A percentile compares a stretch with the other conserved stretches of the same genome.
Conservation (phyloP, 805 yeast species). For the Metschnikowia shivogae region DNA sequence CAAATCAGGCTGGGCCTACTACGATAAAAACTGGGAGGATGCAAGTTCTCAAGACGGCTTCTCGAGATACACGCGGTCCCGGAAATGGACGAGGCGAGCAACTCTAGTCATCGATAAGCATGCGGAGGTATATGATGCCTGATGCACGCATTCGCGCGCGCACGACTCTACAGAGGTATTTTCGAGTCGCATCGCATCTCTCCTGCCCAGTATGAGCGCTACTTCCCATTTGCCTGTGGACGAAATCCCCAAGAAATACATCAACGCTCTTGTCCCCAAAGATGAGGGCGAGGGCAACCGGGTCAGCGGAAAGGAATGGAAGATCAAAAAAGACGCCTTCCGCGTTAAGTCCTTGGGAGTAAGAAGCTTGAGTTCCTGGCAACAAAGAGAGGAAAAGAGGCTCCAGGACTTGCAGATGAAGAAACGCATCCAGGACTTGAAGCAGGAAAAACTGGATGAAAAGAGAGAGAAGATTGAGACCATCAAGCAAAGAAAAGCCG, state of each 20-base stretch:
- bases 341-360: conserved; percentile 62
- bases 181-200: conserved; percentile 7
- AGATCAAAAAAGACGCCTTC: conserved; percentile 61
- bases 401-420: conserved; percentile 63
- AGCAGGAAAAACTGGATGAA: conserved; percentile 69
- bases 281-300: conserved; percentile 44
- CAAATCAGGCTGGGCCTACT: conserved; percentile 52
- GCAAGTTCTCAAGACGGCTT: conserved; percentile 42
- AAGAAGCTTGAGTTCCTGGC: conserved; percentile 50
- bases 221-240: conserved; percentile 24
- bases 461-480: conserved; percentile 51
- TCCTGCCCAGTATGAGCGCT: conserved; percentile 27
- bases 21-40: conserved; percentile 48
- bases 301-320: conserved; percentile 73
- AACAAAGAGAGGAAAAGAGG: conserved; percentile 60
- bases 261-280: conserved; percentile 31
- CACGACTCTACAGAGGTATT: conserved; percentile 3
- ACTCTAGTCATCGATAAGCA: conserved; percentile 23
- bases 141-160: not conserved
- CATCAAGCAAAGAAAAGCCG: conserved; percentile 69
- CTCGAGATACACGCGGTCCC: conserved; percentile 46
- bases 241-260: conserved; percentile 34
- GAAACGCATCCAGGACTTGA: conserved; percentile 64
- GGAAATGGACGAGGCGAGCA: conserved; percentile 51
- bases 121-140: conserved; percentile 10